Conservation (phyloP, 2,329 filamentous ascomycete species). For the Zasmidium citrigriseum region DNA sequence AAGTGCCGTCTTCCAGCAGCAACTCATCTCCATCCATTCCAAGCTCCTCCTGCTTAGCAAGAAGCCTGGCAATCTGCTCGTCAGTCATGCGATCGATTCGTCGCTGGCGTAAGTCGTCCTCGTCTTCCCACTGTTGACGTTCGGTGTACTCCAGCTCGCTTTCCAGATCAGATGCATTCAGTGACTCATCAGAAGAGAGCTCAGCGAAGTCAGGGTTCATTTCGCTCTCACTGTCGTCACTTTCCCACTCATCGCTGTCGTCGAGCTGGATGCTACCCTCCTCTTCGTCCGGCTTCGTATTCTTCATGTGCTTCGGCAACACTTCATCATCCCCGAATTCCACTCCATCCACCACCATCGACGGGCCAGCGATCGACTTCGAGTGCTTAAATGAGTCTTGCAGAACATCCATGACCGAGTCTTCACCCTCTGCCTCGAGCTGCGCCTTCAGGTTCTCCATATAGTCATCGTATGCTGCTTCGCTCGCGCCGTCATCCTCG, state of each 20-base stretch:
- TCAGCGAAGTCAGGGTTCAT: conserved; percentile 35
- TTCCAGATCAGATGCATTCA: conserved; percentile 39
- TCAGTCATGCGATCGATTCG: conserved; percentile 52
- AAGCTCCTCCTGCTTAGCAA: conserved; percentile 64
- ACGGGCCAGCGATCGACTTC: conserved; percentile 23
- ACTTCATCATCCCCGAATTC: conserved; percentile 33
- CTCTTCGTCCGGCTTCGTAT: conserved; percentile 7
- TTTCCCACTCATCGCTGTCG: conserved; percentile 20
- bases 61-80: conserved; percentile 61
- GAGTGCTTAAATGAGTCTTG: conserved; percentile 7
- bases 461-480: conserved; percentile 63
- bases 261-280: conserved; percentile 14
- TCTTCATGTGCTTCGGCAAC: conserved; percentile 20
- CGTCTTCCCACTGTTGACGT: conserved; percentile 39
- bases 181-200: conserved; percentile 37
- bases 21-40: conserved; percentile 63
- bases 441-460: conserved; percentile 62
- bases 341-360: conserved; percentile 31
- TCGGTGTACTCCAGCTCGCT: conserved; percentile 35
- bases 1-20: conserved; percentile 51
- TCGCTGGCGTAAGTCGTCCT: conserved; percentile 44
- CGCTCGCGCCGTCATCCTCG: conserved; percentile 34
- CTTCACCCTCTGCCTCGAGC: conserved; percentile 25
- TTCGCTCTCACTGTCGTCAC: conserved; percentile 20
- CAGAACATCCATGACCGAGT: conserved; percentile 8